Conservation (phyloP, 768 basidiomycete species). For the Asterophora lycoperdoides region DNA sequence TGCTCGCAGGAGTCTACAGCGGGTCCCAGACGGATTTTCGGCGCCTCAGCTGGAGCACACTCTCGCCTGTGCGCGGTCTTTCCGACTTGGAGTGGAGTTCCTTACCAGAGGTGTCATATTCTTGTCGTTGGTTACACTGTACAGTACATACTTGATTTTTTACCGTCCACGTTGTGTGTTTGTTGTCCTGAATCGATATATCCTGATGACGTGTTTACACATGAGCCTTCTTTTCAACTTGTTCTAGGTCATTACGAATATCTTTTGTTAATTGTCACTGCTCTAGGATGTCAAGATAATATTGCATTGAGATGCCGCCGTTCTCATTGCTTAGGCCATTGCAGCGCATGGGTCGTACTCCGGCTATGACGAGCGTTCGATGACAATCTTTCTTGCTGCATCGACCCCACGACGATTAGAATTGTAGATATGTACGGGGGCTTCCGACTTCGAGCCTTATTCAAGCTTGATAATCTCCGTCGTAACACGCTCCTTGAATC, state of each 20-base stretch:
- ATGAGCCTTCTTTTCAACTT: slow-evolving; percentile 1
- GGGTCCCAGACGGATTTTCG: slow-evolving; percentile 22
- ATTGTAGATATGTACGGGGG: too few species aligned
- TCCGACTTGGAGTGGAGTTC: slow-evolving; percentile 29
- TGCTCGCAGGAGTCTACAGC: slow-evolving; percentile 35
- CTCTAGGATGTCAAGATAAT: too few species aligned
- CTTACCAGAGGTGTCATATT: slow-evolving; percentile 33
- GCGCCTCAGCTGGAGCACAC: slow-evolving; percentile 33
- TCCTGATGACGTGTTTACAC: neutral
- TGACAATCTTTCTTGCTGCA: too few species aligned
- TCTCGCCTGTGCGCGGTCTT: slow-evolving; percentile 20
- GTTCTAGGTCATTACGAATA: neutral
- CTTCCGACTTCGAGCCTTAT: slow-evolving; percentile 18
- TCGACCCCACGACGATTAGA: too few species aligned
- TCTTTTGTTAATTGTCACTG: too few species aligned
- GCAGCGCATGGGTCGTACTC: too few species aligned
- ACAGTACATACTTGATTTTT: neutral
- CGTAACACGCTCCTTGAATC: slow-evolving; percentile 31
- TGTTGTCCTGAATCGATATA: too few species aligned
- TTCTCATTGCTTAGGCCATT: too few species aligned
- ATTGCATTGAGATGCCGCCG: too few species aligned
- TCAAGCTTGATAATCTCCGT: slow-evolving; percentile 30
- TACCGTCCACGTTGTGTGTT: too few species aligned
- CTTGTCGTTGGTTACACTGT: neutral
- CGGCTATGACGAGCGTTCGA: too few species aligned